Percentiles rank a stretch among this genome's conserved stretches.
phyloP scores from a whole-genome alignment of 2,329 filamentous ascomycete genomes.

The Colletotrichum lini region DNA sequence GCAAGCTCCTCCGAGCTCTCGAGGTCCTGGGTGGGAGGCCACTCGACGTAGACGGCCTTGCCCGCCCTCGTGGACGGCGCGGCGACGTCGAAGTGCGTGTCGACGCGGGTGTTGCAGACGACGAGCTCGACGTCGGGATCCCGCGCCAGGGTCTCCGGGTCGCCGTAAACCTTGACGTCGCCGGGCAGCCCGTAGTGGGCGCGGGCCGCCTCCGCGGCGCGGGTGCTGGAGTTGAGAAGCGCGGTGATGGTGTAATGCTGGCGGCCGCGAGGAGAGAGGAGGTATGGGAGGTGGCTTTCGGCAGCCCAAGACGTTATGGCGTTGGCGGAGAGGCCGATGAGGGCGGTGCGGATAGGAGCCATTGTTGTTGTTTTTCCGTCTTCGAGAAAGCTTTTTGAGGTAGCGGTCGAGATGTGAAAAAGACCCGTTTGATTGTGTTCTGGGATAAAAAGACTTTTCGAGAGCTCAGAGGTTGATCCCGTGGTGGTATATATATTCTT shows the following conservation, averaged over 20 bases:
- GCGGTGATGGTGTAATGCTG: constrained; percentile 64
- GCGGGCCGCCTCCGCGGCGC: constrained; percentile 61
- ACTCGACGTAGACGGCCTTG: constrained; percentile 70
- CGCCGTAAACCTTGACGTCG: constrained; percentile 63
- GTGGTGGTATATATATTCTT: neutral
- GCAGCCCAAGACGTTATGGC: constrained; percentile 69
- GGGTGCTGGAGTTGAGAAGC: constrained; percentile 64
- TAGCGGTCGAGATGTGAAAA: neutral
- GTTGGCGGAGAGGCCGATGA: constrained; percentile 70
- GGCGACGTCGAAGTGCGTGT: constrained; percentile 63
- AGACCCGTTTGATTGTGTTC: neutral
- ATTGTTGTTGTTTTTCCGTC: neutral
- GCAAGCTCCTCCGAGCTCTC: constrained; percentile 58
- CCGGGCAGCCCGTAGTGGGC: constrained; percentile 57
- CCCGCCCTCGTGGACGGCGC: constrained; percentile 65
- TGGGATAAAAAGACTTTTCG: neutral
- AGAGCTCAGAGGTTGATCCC: neutral
- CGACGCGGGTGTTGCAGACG: constrained; percentile 68
- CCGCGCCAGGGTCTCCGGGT: constrained; percentile 61
- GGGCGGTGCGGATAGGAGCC: constrained; percentile 63
- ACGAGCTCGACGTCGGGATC: constrained; percentile 69
- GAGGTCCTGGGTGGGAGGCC: constrained; percentile 66
- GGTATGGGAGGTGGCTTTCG: constrained; percentile 71
- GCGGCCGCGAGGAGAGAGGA: constrained; percentile 61
- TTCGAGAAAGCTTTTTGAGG: neutral